Base-by-base conservation (phyloP, 345 rosid genomes). In the Reutealis trisperma region DNA sequence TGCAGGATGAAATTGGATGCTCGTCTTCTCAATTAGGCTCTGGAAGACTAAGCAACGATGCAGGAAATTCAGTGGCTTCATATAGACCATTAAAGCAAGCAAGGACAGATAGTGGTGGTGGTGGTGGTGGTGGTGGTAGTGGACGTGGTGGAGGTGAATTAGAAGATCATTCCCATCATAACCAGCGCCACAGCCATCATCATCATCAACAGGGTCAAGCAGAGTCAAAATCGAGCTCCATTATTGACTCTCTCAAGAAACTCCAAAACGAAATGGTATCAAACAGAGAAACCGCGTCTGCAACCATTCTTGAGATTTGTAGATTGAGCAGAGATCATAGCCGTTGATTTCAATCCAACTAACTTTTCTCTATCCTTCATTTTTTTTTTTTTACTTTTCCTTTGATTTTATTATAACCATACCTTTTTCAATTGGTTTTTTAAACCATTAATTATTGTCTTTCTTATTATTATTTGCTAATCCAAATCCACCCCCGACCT, bases 1-100 rank as follows among this genome's bases (percentile, higher is more conserved):
- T 79, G 85, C 85, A 90, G 94, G 90, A 87, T 65, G 91, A 88
- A 61, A 83, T 84, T 45, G 92, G 85, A 61, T 81, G 84, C 70
- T 84, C 85, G n/a, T 89, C 89, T 24, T 83, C 77, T 64, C 87
- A 80, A 0, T 10, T 64, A 11, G 81, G 65, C 24, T 64, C 59
- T 12, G 30, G 75, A 2, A 75, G 73, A 61, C 12, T 72, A 12
- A 65, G 52, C 9, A 51, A 71, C 2, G 86, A 58, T 25, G 91
- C 81, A 55, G 74, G 83, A 11, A 68, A 71, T 44, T 80, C 78
- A 0, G 66, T 62, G 63, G 60, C 63, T 12, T 73, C 82, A 59
- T 63, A 15, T 15, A 72, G 85, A 65, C 85, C 86, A 12, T 58
- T 78, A 81, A 91, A 90, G 79, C 78, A 73, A 32, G 79, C 73